Conservation (phyloP, 352 stramenopile genomes). For the Phytophthora brassicae region DNA sequence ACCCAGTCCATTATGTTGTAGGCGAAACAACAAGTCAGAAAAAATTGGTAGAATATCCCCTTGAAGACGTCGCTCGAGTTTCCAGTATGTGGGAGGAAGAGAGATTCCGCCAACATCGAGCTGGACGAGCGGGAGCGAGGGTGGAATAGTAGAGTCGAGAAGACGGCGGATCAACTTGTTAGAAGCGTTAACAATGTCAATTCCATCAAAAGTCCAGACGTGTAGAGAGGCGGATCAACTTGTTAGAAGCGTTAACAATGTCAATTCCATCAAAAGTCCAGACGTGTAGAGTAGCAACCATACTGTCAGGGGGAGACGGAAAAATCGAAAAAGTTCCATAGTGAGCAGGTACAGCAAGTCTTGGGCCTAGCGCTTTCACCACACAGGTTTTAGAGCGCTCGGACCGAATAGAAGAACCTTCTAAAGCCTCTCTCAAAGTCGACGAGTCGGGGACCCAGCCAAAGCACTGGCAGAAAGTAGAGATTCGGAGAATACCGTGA, state of each 20-base stretch:
- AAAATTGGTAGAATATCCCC: conserved; percentile 1
- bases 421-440: not conserved
- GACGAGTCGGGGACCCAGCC: not conserved
- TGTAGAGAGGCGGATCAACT: too few relatives aligned
- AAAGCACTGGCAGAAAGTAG: not conserved
- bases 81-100: not conserved
- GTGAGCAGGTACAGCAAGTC: not conserved
- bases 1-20: conserved; percentile 2
- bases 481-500: not conserved
- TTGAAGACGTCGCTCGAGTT: too few relatives aligned
- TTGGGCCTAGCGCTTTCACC: too few relatives aligned
- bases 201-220: not conserved
- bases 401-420: not conserved
- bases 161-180: not conserved
- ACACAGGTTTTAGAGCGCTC: too few relatives aligned
- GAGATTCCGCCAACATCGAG: not conserved
- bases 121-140: not conserved
- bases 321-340: not conserved
- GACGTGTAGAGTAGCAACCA: not conserved
- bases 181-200: not conserved
- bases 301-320: not conserved
- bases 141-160: not conserved
- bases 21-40: conserved; percentile 1
- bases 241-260: too few relatives aligned
- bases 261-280: too few relatives aligned